Evolutionary conservation across 2,329 filamentous ascomycete genomes (phyloP).

Genomic region (Dothideomycetes sp.): DNA sequence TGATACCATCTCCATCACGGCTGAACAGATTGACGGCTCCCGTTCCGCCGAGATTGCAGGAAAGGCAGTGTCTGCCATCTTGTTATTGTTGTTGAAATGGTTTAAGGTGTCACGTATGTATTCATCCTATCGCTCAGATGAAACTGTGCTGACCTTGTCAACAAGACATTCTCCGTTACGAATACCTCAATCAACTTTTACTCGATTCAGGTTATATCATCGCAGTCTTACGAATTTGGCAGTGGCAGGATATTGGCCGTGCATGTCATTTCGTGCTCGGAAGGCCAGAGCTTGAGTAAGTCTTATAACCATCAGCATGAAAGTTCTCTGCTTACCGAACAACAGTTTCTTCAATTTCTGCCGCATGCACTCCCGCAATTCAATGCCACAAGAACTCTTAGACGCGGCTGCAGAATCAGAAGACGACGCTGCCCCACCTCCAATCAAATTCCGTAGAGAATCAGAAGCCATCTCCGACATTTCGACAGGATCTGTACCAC

Average conservation of each 20-base stretch:
- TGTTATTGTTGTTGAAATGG: slow-evolving; percentile 90
- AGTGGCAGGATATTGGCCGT: slow-evolving; percentile 87
- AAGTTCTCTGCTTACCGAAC: too few relatives aligned
- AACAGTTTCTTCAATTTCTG: slow-evolving; percentile 85
- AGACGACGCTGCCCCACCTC: slow-evolving; percentile 78
- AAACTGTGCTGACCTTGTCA: slow-evolving; percentile 17
- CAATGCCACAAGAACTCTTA: slow-evolving; percentile 9
- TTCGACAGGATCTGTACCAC: slow-evolving; percentile 29
- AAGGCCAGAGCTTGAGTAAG: slow-evolving; percentile 68
- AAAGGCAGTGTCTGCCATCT: slow-evolving; percentile 83
- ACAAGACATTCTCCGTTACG: slow-evolving; percentile 83
- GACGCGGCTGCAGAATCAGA: slow-evolving; percentile 36
- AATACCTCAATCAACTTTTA: slow-evolving; percentile 87
- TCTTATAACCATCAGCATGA: slow-evolving; percentile 16
- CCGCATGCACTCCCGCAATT: slow-evolving; percentile 54
- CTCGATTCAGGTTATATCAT: slow-evolving; percentile 94
- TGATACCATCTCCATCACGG: slow-evolving; percentile 26
- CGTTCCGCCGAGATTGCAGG: slow-evolving; percentile 77
- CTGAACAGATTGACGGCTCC: slow-evolving; percentile 71
- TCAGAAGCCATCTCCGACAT: slow-evolving; percentile 20
- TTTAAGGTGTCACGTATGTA: slow-evolving; percentile 82
- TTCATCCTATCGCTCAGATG: too few relatives aligned
- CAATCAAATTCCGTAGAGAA: slow-evolving; percentile 46
- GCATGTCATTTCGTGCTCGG: slow-evolving; percentile 80
- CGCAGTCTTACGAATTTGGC: slow-evolving; percentile 83